These are phyloP conservation scores for Zygoascus hellenicus DNA, from an alignment of 1,139 yeast species.

Conservation along the genomic window DNA sequence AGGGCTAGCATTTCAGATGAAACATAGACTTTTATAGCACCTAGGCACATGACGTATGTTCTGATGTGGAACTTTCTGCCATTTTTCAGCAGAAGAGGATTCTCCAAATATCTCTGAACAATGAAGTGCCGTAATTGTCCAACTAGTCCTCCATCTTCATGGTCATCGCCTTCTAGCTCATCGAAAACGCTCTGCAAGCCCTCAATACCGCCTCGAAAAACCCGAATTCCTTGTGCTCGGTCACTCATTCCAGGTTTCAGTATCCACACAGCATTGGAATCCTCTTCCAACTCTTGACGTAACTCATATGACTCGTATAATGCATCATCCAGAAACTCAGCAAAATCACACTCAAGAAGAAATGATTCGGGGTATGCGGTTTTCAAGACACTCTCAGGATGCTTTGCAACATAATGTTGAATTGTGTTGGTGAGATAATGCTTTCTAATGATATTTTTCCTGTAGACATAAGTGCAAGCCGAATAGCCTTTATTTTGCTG, in stretches of 20 bases:
- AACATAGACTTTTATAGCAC: conserved; percentile 71
- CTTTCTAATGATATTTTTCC: conserved; percentile 81
- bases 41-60: conserved; percentile 72
- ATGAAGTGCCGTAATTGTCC: conserved; percentile 88
- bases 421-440: conserved; percentile 81
- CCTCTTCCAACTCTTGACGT: conserved; percentile 63
- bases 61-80: conserved; percentile 82
- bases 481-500: conserved; percentile 46
- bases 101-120: conserved; percentile 68
- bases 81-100: conserved; percentile 58
- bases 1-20: conserved; percentile 72
- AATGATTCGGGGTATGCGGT: conserved; percentile 67
- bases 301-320: conserved; percentile 88
- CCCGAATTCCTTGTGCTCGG: conserved; percentile 88
- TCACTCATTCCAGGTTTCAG: conserved; percentile 96
- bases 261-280: conserved; percentile 65
- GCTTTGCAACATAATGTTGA: conserved; percentile 62
- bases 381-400: conserved; percentile 59
- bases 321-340: conserved; percentile 90
- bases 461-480: conserved; percentile 72
- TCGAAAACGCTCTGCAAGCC: conserved; percentile 81
- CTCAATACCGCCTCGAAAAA: conserved; percentile 61
- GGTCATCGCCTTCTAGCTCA: conserved; percentile 66
- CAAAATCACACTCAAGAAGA: conserved; percentile 87
- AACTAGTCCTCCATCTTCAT: conserved; percentile 56